phyloP scores from a whole-genome alignment of 1,284 basidiomycete species.

The Cystobasidium sp. region DNA sequence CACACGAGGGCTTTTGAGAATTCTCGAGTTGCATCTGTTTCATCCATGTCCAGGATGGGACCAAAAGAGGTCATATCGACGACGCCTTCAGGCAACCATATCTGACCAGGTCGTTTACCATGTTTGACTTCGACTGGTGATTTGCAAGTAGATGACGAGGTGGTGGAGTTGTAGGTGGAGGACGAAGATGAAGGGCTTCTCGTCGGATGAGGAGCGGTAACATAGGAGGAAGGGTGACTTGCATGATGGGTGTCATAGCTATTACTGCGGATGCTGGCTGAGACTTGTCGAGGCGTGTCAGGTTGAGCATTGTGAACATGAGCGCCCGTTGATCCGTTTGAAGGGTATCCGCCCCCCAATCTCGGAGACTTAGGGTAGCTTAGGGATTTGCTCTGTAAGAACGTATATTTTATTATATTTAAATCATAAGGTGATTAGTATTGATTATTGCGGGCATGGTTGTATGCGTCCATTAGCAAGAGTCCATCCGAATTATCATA shows the following conservation, averaged over 20 bases:
- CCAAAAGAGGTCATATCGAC: slow-evolving; percentile 39
- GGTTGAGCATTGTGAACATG: neutral
- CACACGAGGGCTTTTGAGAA: slow-evolving; percentile 35
- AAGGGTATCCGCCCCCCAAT: no score
- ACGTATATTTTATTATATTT: no score
- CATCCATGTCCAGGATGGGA: slow-evolving; percentile 36
- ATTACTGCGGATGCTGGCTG: neutral
- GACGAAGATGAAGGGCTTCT: neutral
- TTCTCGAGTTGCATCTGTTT: slow-evolving; percentile 25
- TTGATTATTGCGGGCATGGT: no score
- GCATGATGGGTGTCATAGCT: neutral
- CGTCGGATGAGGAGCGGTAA: neutral
- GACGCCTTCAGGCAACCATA: slow-evolving; percentile 38
- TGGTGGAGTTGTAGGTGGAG: neutral
- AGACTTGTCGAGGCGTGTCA: neutral
- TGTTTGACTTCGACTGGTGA: slow-evolving; percentile 16
- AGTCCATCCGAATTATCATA: no score
- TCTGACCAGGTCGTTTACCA: slow-evolving; percentile 21
- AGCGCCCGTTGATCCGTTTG: neutral
- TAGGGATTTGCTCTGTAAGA: neutral
- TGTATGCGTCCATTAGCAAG: no score
- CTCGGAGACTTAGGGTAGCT: slow-evolving; percentile 1
- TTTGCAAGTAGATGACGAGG: neutral
- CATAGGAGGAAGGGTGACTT: neutral
- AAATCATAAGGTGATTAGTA: no score